Evolutionary conservation across 306 rosid genomes (phyloP).

Genomic region (Benincasa hispida): DNA sequence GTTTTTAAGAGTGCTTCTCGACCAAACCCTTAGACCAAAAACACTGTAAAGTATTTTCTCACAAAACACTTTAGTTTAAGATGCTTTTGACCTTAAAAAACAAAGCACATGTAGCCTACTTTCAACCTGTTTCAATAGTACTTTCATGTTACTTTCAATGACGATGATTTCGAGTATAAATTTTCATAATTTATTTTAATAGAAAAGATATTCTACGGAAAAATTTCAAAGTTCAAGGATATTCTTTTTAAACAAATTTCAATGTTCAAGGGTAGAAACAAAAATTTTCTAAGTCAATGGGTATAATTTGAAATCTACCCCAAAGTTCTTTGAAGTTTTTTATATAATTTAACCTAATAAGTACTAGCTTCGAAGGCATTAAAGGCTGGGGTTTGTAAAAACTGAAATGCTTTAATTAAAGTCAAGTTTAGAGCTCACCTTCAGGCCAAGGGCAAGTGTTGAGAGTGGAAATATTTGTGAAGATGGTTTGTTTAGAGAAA

Average conservation of each 20-base stretch:
- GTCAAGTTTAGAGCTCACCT: not conserved
- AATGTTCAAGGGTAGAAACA: too few relatives aligned
- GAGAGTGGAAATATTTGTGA: constrained; percentile 9
- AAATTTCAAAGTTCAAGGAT: too few relatives aligned
- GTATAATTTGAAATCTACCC: too few relatives aligned
- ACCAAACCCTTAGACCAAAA: not conserved
- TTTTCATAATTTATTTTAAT: too few relatives aligned
- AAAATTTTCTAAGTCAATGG: too few relatives aligned
- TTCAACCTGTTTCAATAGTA: not conserved
- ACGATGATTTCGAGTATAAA: not conserved
- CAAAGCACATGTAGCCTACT: not conserved
- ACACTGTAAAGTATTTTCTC: not conserved
- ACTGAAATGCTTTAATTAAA: not conserved
- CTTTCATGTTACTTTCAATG: not conserved
- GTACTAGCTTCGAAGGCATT: not conserved
- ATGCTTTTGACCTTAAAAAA: too few relatives aligned
- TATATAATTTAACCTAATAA: too few relatives aligned
- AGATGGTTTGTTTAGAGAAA: constrained; percentile 25
- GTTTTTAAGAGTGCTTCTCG: not conserved
- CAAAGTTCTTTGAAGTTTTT: too few relatives aligned
- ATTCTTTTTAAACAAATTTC: too few relatives aligned
- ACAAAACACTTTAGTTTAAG: not conserved
- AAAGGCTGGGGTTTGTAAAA: not conserved
- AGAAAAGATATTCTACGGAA: too few relatives aligned
- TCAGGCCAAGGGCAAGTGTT: constrained; percentile 31